Percentiles rank a stretch among this genome's conserved stretches.
Evolutionary conservation across 176 grass and related monocot species (phyloP).

Genomic region (Raddia distichophylla): DNA sequence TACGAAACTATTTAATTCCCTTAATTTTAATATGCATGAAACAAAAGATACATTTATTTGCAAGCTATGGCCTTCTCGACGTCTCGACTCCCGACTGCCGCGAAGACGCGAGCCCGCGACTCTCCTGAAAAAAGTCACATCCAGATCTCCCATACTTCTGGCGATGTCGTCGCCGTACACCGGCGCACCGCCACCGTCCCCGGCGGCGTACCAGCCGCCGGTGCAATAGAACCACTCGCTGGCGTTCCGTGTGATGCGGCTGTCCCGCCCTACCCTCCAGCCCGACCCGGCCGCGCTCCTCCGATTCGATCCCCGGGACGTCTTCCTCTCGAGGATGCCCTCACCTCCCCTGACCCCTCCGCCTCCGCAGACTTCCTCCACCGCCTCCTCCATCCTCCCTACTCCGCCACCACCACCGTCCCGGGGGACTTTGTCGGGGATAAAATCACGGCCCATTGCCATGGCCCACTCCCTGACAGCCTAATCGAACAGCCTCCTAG

Average conservation of each 20-base stretch:
- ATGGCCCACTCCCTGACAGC: no score
- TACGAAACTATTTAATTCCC: neutral
- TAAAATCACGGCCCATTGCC: no score
- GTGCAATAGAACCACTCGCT: constrained; percentile 74
- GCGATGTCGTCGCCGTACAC: constrained; percentile 63
- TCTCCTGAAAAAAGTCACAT: neutral
- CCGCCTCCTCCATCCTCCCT: constrained; percentile 41
- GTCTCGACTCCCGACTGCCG: constrained; percentile 5
- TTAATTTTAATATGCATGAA: neutral
- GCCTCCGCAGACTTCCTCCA: constrained; percentile 35
- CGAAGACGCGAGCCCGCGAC: constrained; percentile 30
- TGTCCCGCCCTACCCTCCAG: constrained; percentile 85
- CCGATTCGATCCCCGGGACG: constrained; percentile 80
- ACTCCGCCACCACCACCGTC: constrained; percentile 37
- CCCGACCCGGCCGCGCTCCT: constrained; percentile 76
- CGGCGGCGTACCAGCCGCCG: constrained; percentile 14
- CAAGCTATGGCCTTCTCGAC: neutral
- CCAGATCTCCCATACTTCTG: constrained; percentile 46
- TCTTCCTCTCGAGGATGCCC: constrained; percentile 86
- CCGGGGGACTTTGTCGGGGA: constrained; percentile 74
- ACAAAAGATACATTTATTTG: neutral
- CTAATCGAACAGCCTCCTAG: no score
- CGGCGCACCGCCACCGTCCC: constrained; percentile 43
- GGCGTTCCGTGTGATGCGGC: constrained; percentile 95
- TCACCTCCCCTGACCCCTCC: constrained; percentile 55